Conservation (phyloP, 1,139 yeast species). For the Candida pseudoviswanathii region DNA sequence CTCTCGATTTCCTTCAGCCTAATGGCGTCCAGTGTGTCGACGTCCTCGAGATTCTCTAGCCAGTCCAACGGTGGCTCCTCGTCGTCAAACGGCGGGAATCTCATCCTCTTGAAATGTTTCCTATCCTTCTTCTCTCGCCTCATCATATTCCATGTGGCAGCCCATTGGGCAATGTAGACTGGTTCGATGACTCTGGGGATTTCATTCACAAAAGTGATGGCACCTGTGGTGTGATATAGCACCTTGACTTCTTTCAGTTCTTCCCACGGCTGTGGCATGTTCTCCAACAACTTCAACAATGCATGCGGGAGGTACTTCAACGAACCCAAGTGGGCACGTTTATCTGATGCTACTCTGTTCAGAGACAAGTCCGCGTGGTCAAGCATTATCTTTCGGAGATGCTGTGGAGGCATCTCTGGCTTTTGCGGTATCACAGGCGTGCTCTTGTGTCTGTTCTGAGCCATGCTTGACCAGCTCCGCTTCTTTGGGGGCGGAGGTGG, state of each 20-base stretch:
- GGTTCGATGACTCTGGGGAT: conserved; percentile 92
- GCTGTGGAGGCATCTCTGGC: conserved; percentile 93
- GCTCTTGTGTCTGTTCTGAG: conserved; percentile 16
- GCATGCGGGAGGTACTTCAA: conserved; percentile 97
- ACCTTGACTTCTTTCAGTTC: conserved; percentile 82
- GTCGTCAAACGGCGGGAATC: conserved; percentile 96
- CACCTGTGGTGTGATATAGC: conserved; percentile 88
- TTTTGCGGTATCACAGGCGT: conserved; percentile 58
- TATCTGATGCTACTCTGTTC: conserved; percentile 80
- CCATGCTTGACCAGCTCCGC: conserved; percentile 2
- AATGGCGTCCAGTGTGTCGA: conserved; percentile 72
- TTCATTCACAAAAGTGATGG: conserved; percentile 93
- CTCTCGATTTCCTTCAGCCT: conserved; percentile 63
- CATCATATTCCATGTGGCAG: conserved; percentile 90
- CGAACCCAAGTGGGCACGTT: conserved; percentile 86
- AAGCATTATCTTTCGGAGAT: conserved; percentile 77
- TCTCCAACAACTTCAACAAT: conserved; percentile 80
- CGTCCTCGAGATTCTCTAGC: conserved; percentile 73
- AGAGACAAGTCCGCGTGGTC: conserved; percentile 89
- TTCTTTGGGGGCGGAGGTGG: conserved; percentile 15
- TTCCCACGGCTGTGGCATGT: conserved; percentile 99
- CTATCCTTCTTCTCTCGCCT: conserved; percentile 91
- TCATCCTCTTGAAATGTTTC: conserved; percentile 84
- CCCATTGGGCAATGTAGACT: conserved; percentile 93
- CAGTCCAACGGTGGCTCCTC: conserved; percentile 93